These are phyloP conservation scores for Fabrea salina DNA, from an alignment of 169 alveolate genomes.

Conservation along the genomic window DNA sequence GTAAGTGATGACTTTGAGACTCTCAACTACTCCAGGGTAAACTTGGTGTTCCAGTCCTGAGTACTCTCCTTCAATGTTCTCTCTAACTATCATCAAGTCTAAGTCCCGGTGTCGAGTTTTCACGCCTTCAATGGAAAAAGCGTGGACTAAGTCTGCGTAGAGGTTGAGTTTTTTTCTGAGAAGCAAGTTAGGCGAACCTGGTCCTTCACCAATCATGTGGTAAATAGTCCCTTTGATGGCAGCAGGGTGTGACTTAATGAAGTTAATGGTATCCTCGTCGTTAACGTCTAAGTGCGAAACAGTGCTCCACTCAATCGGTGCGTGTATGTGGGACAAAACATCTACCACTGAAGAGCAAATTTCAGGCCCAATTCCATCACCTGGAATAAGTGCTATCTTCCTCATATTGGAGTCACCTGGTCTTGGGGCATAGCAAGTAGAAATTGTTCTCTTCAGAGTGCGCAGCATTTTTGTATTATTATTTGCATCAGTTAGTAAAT, in stretches of 20 bases:
- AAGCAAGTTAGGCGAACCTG: neutral
- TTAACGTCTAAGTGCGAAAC: constrained; percentile 36
- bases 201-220: neutral
- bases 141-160: constrained; percentile 53
- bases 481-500: no score
- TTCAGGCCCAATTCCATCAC: constrained; percentile 69
- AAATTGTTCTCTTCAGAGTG: no score
- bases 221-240: constrained; percentile 30
- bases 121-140: constrained; percentile 52
- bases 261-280: constrained; percentile 17
- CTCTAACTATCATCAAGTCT: constrained; percentile 60
- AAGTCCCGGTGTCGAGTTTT: constrained; percentile 45
- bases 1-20: constrained; percentile 52
- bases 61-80: constrained; percentile 69
- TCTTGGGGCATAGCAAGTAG: constrained; percentile 40
- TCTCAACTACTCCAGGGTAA: constrained; percentile 65
- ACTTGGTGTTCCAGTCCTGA: constrained; percentile 68
- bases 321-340: constrained; percentile 40
- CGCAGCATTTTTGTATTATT: no score
- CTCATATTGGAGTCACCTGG: constrained; percentile 54
- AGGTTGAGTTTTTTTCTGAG: constrained; percentile 35
- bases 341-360: constrained; percentile 24
- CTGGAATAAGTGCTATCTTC: constrained; percentile 56
- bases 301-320: constrained; percentile 40
- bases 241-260: constrained; percentile 5